Evolutionary conservation across 768 basidiomycete genomes (phyloP).

Genomic region (Fistulinella prunicolor): DNA sequence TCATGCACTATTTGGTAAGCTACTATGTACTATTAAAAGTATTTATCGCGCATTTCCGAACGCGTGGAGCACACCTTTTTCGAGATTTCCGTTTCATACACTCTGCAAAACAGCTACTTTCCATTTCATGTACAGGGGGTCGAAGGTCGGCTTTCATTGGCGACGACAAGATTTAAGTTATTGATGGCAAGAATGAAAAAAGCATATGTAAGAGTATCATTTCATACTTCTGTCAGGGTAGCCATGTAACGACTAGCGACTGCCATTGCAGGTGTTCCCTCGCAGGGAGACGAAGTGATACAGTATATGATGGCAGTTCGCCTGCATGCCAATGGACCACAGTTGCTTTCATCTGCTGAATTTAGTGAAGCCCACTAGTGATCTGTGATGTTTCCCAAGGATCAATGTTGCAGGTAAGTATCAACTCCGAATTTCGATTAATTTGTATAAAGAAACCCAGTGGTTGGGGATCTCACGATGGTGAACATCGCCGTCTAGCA

Average conservation of each 20-base stretch:
- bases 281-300: no score
- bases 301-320: slow-evolving; percentile 18
- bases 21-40: neutral
- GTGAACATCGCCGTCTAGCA: no score
- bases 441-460: no score
- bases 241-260: no score
- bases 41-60: neutral
- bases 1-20: no score
- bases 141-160: neutral
- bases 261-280: no score
- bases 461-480: no score
- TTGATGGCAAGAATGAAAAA: no score
- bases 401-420: neutral
- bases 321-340: slow-evolving; percentile 18
- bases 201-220: no score
- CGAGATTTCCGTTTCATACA: neutral
- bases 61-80: neutral
- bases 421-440: no score
- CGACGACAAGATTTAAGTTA: no score
- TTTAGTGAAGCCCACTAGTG: slow-evolving; percentile 18
- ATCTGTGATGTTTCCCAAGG: slow-evolving; percentile 4
- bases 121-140: slow-evolving; percentile 22
- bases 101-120: slow-evolving; percentile 5
- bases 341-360: slow-evolving; percentile 18
- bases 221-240: no score